Base-by-base conservation (phyloP, 78 protist species). In the Dictyostelium intermedium region DNA sequence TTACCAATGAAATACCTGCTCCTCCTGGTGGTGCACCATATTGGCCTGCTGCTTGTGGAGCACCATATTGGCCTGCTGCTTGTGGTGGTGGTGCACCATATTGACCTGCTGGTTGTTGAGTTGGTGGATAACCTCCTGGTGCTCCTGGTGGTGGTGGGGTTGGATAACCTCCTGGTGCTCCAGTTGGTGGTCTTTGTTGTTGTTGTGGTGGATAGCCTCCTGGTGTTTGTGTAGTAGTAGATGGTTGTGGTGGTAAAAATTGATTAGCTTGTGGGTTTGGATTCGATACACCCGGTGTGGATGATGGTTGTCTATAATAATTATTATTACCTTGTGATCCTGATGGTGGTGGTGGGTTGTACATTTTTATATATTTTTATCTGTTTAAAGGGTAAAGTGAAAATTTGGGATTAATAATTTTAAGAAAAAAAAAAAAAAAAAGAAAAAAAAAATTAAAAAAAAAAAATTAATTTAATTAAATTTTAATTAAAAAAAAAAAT, bases 291-390 rank as follows among this genome's bases (percentile, higher is more conserved):
- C 85, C 85, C 30, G 85, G 85, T 60, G 92, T 87, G 11, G 92
- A 87, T 11, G 16, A 25, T 63, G 92, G 92, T 87, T 87, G 92
- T 87, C 92, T 87, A 63, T 87, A 87, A 79, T 87, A 87, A 39
- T n/a, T 87, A 13, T 18, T 27, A 9, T 2, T 41, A 34, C 84
- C 80, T 78, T 72, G 32, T 35, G n/a, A 5, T 37, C 39, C 39
- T 25, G 23, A 13, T 60, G 84, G 85, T 39, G 85, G 85, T 87
- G 93, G 93, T 79, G 93, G 92, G 66, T 87, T 87, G 45, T 87
- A 87, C 92, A 87, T 87, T 4, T 11, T 72, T 27, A 27, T 39
- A 39, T 39, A 39, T 39, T 39, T 39, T 39, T 39, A 39, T 39
- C 43, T 39, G 4, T 39, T 8, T 9, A 45, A 41, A 7, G 13